Base-by-base conservation (phyloP, 768 basidiomycete species). In the Leccinum variicolor region DNA sequence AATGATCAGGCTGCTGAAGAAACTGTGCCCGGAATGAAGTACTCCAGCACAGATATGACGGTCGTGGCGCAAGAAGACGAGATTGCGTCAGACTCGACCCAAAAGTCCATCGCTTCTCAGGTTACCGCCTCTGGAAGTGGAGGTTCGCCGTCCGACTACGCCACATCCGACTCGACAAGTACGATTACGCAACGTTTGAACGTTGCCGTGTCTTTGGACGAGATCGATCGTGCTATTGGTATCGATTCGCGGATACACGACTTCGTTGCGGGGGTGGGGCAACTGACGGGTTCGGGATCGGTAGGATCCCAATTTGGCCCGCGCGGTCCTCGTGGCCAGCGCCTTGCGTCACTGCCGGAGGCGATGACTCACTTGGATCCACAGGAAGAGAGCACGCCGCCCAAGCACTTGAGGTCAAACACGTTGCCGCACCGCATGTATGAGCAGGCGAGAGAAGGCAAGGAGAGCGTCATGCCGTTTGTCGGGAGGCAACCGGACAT, bases 381-480 rank as follows among this genome's bases (percentile, higher is more conserved):
- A 36, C 60, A 65, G 56, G 59, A 61, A 59, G 56, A 66, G 62
- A 65, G 64, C 62, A 61, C 64, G 64, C 23, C 23, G 23, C 65
- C 57, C 57, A 67, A 59, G 63, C 59, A 61, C 23, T 23, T 23
- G 49, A 61, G 57, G 56, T 60, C 61, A 19, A 62, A 64, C 45
- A 72, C 69, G 19, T 81, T 84, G 68, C 67, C 78, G 34, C 61
- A 64, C 33, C 79, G 78, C 49, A 75, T 79, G 5, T 75, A 63
- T n/a, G n/a, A n/a, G n/a, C n/a, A 62, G 50, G 63, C 56, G 45
- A 52, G 69, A 43, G 67, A 17, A 43, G 41, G 21, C 43, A 62
- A 57, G 34, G 62, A 58, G 6, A n/a, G 31, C 2, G 60, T 68
- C 45, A 61, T 45, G 49, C 25, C 25, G 0, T 25, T 21, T 56